Percentiles rank a stretch among this genome's conserved stretches.
Conservation (phyloP, 257 asterid genomes). For the Cruciata laevipes region DNA sequence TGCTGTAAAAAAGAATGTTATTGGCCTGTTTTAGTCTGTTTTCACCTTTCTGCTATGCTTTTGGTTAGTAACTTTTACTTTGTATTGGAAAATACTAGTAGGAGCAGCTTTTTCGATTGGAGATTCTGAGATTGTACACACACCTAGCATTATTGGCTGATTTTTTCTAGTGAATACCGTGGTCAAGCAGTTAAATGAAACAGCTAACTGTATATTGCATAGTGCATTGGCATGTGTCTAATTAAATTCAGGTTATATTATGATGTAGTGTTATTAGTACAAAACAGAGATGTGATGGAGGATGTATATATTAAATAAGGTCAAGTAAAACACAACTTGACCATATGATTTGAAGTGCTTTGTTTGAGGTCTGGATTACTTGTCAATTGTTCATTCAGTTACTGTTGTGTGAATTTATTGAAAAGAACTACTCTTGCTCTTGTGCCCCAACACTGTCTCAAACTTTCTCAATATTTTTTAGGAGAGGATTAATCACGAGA, state of each 20-base stretch:
- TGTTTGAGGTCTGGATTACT: neutral
- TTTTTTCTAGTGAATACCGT: too few species aligned
- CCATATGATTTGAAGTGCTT: neutral
- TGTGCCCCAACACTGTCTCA: neutral
- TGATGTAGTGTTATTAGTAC: too few species aligned
- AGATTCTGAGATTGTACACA: neutral
- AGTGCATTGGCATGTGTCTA: neutral
- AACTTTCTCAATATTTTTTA: slow-evolving; percentile 25
- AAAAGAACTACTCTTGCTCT: neutral
- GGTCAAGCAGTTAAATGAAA: neutral
- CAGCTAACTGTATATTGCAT: neutral
- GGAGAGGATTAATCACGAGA: slow-evolving; percentile 92
- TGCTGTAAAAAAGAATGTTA: neutral
- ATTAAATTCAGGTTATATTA: too few species aligned
- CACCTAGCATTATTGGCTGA: too few species aligned
- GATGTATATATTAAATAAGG: neutral
- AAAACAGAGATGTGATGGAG: neutral
- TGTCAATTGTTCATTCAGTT: neutral
- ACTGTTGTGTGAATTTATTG: neutral
- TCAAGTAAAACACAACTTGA: too few species aligned
- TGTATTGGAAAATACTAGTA: too few species aligned
- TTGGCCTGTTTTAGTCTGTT: neutral
- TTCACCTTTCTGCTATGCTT: neutral
- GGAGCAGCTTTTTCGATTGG: neutral
- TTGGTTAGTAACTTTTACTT: neutral